A percentile compares a stretch with the other conserved stretches of the same genome.
Conservation (phyloP, 257 asterid genomes). For the Solanum pimpinellifolium region DNA sequence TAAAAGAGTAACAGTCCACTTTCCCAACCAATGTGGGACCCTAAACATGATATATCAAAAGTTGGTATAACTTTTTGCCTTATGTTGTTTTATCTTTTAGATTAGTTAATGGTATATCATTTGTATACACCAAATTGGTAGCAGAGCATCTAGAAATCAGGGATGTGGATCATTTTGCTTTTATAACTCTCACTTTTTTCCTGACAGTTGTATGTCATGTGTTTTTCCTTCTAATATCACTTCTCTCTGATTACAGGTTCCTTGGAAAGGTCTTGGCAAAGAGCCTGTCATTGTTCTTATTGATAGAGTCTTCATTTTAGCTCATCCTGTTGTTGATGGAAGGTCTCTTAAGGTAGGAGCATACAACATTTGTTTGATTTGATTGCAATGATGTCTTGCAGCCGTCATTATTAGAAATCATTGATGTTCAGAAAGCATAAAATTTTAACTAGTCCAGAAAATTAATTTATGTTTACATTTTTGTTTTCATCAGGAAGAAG, state of each 20-base stretch:
- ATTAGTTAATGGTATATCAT: neutral
- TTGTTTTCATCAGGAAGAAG: constrained; percentile 61
- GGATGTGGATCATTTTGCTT: neutral
- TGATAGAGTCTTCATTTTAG: constrained; percentile 88
- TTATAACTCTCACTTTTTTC: neutral
- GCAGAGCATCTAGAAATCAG: neutral
- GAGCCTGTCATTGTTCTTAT: constrained; percentile 98
- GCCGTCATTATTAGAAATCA: neutral
- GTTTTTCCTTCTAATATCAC: constrained; percentile 5
- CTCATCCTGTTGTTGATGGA: constrained; percentile 68
- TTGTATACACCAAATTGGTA: neutral
- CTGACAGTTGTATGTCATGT: neutral
- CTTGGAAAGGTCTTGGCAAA: constrained; percentile 99
- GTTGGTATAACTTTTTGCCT: neutral
- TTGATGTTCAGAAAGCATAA: neutral
- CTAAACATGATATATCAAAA: neutral
- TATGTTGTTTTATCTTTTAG: neutral
- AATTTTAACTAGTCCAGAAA: neutral
- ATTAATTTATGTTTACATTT: neutral
- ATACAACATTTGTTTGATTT: neutral
- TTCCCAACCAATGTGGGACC: neutral
- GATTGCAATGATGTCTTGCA: neutral
- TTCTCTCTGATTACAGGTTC: constrained; percentile 44
- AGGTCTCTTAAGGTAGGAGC: constrained; percentile 63
- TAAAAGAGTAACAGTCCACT: neutral